Base-by-base conservation (phyloP, 805 yeast genomes). In the Dipodascus albidus region DNA sequence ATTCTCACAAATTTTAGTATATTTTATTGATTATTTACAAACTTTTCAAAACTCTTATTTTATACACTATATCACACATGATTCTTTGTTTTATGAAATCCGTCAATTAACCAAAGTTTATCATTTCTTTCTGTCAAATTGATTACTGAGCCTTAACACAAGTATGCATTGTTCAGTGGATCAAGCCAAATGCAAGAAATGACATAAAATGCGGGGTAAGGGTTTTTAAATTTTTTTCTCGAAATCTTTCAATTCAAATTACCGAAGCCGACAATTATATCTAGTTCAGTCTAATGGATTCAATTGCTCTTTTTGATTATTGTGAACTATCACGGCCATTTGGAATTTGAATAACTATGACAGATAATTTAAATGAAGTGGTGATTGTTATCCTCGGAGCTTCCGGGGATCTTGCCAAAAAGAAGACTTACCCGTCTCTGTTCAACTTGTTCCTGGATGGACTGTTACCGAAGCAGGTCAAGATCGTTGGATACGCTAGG, bases 321-420 rank as follows among this genome's bases (percentile, higher is more conserved):
- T 27, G 11, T 27, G 9, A 6, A 11, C 33, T 27, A 27, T 6
- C 33, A 11, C 6, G 9, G 33, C 6, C 9, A 6, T 27, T 27
- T 27, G 33, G 11, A 6, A 6, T 11, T 27, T 27, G 33, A 27
- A 27, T 19, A 38, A 38, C 20, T n/a, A 38, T 38, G 44, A 14
- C n/a, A n/a, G 79, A n/a, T n/a, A n/a, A n/a, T n/a, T n/a, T n/a
- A n/a, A n/a, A 83, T 58, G 72, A 85, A 70, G 82, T 87, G 6
- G 74, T 80, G 47, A 76, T 90, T 62, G 87, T 83, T 23, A 95
- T 90, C 27, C 85, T 89, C 62, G 97, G 97, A 52, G 97, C 97
- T 48, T 86, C 95, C 22, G 97, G 97, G 52, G 96, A 90, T 68
- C 75, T 90, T 59, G 96, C 96, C 53, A 88, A 87, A 73, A 90